Conservation (phyloP, 2,329 filamentous ascomycete genomes). For the Hypoxylon sp. region DNA sequence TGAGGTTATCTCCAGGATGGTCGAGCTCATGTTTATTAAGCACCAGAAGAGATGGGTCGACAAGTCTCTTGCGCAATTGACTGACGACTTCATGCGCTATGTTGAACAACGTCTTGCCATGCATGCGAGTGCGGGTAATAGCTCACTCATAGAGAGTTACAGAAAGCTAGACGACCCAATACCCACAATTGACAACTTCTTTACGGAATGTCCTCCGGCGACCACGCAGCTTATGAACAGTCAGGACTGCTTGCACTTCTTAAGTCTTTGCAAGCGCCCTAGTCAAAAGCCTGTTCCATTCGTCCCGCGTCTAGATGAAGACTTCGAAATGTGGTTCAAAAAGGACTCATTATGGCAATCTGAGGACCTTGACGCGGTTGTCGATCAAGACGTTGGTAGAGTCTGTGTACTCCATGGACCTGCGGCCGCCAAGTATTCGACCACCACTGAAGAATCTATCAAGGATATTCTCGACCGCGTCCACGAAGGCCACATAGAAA, state of each 20-base stretch:
- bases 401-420: conserved; percentile 57
- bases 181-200: conserved; percentile 22
- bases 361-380: conserved; percentile 56
- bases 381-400: conserved; percentile 54
- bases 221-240: conserved; percentile 41
- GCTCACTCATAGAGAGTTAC: conserved; percentile 17
- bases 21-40: conserved; percentile 60
- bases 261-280: conserved; percentile 51
- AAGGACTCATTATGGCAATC: conserved; percentile 60
- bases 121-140: conserved; percentile 1
- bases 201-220: conserved; percentile 33
- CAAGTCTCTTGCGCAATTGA: conserved; percentile 44
- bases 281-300: conserved; percentile 57
- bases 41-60: conserved; percentile 60
- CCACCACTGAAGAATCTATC: conserved; percentile 47
- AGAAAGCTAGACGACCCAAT: conserved; percentile 32
- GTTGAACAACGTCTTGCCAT: conserved; percentile 43
- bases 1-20: conserved; percentile 61
- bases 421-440: conserved; percentile 51
- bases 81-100: conserved; percentile 48
- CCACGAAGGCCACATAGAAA: conserved; percentile 38
- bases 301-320: conserved; percentile 54
- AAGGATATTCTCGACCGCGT: conserved; percentile 51
- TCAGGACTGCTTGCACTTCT: conserved; percentile 51
- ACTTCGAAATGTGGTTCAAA: conserved; percentile 59